phyloP scores from a whole-genome alignment of 192 early-diverging fungal species.

The Linnemannia hyalina region DNA sequence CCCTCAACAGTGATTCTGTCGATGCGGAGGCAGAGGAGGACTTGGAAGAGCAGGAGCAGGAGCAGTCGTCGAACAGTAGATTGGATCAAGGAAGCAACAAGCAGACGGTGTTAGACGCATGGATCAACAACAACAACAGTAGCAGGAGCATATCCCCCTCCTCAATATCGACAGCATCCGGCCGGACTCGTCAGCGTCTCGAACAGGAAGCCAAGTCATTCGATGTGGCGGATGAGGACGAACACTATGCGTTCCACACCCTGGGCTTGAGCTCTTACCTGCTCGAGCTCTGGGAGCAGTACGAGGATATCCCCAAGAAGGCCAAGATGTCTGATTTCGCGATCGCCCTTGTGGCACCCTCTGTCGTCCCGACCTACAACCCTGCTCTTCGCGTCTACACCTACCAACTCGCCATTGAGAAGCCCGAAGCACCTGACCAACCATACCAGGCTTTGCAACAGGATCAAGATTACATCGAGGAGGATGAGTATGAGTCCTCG shows the following conservation, averaged over 20 bases:
- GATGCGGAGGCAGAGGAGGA: neutral
- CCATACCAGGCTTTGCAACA: neutral
- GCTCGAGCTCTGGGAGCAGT: conserved; percentile 59
- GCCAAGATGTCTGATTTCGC: conserved; percentile 52
- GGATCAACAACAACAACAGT: neutral
- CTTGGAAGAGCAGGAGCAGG: neutral
- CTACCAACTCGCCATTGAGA: conserved; percentile 60
- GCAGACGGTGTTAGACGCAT: neutral
- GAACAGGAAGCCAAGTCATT: conserved; percentile 46
- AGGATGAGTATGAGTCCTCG: neutral
- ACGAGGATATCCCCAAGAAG: conserved; percentile 29
- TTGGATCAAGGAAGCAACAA: neutral
- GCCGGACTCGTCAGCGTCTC: conserved; percentile 49
- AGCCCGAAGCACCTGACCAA: neutral
- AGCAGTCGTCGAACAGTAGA: neutral
- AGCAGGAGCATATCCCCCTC: neutral
- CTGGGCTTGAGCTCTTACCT: conserved; percentile 49
- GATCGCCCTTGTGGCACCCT: conserved; percentile 69
- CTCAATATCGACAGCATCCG: neutral
- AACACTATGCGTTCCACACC: conserved; percentile 44
- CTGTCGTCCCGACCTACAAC: conserved; percentile 73
- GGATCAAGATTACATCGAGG: conserved; percentile 5
- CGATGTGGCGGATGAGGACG: conserved; percentile 46
- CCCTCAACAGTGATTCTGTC: neutral
- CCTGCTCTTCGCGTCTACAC: conserved; percentile 73